Evolutionary conservation across 2,329 filamentous ascomycete species (phyloP).

Genomic region (Atkinsonella hypoxylon): DNA sequence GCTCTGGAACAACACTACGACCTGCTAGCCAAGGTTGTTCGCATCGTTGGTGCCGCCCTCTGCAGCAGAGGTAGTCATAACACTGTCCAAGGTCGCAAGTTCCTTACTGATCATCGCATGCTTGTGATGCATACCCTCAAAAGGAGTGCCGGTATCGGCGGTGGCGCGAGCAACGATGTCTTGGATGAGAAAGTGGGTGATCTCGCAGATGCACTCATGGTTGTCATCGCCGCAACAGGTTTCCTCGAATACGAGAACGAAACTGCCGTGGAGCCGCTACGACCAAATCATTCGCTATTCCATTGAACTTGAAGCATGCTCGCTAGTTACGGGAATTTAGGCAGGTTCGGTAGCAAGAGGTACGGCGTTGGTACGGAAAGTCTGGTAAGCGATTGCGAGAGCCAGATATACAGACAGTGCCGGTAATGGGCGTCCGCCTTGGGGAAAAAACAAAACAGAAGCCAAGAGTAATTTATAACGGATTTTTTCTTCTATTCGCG

Average conservation of each 20-base stretch:
- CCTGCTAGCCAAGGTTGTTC: slow-evolving; percentile 66
- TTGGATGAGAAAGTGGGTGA: slow-evolving; percentile 57
- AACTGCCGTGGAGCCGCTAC: slow-evolving; percentile 20
- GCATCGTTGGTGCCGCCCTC: slow-evolving; percentile 72
- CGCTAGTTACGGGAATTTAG: neutral
- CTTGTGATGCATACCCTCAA: slow-evolving; percentile 86
- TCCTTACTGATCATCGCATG: slow-evolving; percentile 71
- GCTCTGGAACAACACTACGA: slow-evolving; percentile 75
- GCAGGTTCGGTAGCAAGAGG: neutral
- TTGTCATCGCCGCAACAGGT: slow-evolving; percentile 69
- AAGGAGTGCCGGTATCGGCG: slow-evolving; percentile 67
- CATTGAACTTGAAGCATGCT: slow-evolving; percentile 18
- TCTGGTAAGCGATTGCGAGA: neutral
- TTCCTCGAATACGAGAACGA: slow-evolving; percentile 58
- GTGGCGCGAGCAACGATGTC: slow-evolving; percentile 21
- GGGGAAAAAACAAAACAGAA: neutral
- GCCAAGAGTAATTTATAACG: neutral
- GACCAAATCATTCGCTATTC: slow-evolving; percentile 24
- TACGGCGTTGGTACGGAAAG: slow-evolving; percentile 13
- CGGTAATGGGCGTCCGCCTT: neutral
- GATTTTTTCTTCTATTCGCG: neutral
- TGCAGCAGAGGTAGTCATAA: slow-evolving; percentile 75
- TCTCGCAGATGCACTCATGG: slow-evolving; percentile 72
- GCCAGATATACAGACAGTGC: neutral
- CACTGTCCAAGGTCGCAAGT: slow-evolving; percentile 64